Conservation (phyloP, 768 basidiomycete genomes). For the Ramaria rubella region DNA sequence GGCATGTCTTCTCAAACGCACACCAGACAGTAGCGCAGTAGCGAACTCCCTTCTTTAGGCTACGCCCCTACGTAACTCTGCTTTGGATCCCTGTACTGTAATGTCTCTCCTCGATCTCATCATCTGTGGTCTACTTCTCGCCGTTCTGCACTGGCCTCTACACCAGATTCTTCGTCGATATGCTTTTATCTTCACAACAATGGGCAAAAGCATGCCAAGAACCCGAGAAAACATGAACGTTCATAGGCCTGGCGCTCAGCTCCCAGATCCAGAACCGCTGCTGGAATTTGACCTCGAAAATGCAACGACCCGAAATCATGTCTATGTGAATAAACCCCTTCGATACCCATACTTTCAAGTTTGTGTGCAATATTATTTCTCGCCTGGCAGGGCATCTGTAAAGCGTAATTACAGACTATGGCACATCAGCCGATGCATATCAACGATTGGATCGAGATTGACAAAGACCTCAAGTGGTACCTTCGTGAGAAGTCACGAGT, state of each 20-base stretch:
- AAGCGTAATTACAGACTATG: conserved; percentile 19
- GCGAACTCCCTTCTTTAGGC: no score
- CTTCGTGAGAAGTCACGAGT: conserved; percentile 26
- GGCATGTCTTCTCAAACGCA: no score
- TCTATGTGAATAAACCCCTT: conserved; percentile 18
- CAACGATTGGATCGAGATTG: conserved; percentile 34
- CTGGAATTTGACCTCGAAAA: conserved; percentile 16
- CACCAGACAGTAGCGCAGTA: no score
- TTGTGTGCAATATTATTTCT: not conserved
- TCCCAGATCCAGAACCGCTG: conserved; percentile 15
- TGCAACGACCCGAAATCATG: conserved; percentile 17
- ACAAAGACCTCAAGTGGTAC: conserved; percentile 29
- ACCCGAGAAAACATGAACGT: not conserved
- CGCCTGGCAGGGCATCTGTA: not conserved
- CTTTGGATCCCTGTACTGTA: not conserved
- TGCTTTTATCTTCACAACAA: not conserved
- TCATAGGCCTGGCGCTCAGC: not conserved
- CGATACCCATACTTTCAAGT: conserved; percentile 20
- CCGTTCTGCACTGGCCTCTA: not conserved
- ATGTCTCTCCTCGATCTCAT: not conserved
- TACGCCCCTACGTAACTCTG: no score
- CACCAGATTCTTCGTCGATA: not conserved
- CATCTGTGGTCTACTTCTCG: not conserved
- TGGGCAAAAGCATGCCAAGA: not conserved
- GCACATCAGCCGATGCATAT: conserved; percentile 32